Base-by-base conservation (phyloP, 1,139 yeast genomes). In the Pichia terricola region DNA sequence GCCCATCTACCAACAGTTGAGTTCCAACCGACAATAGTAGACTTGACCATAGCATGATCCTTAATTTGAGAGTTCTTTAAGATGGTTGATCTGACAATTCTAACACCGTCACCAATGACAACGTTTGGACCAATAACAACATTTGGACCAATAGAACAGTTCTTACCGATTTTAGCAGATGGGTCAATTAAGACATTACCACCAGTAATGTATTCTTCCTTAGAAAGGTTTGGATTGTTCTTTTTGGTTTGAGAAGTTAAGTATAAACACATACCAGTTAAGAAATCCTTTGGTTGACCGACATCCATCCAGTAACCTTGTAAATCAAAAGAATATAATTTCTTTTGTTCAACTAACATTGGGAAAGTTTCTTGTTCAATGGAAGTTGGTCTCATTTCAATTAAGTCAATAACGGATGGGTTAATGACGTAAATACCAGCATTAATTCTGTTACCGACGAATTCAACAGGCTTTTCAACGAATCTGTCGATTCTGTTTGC, bases 251-350 rank as follows among this genome's bases (percentile, higher is more conserved):
- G 72, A 47, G 97, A 82, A 63, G 85, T 77, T 67, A 94, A 77
- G 77, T 89, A 94, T 55, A 91, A 76, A 58, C 88, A 81, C 62
- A 97, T 87, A 67, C 99, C 99, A 50, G 96, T 81, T 59, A 94
- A 74, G 81, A 88, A 94, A 71, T 94, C 99, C 79, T 91, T 91
- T 76, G 99, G 99, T 75, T 94, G 99, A 68, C 99, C 99, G 59
- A 94, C 96, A 68, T 94, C 99, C 98, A 94, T 94, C 99, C 99
- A 94, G 85, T 81, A 94, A 55, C 98, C 98, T 73, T 91, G 96
- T 64, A 94, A 80, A 68, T 94, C 99, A 64, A 86, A 94, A 47
- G 97, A 88, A 77, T 81, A 94, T 61, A 94, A 76, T 53, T 85
- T 78, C 63, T 84, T 89, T 65, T 81, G 73, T 68, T 84, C 94